Base-by-base conservation (phyloP, 225 moss, liverwort and hornwort species). In the Takakia lepidozioides region DNA sequence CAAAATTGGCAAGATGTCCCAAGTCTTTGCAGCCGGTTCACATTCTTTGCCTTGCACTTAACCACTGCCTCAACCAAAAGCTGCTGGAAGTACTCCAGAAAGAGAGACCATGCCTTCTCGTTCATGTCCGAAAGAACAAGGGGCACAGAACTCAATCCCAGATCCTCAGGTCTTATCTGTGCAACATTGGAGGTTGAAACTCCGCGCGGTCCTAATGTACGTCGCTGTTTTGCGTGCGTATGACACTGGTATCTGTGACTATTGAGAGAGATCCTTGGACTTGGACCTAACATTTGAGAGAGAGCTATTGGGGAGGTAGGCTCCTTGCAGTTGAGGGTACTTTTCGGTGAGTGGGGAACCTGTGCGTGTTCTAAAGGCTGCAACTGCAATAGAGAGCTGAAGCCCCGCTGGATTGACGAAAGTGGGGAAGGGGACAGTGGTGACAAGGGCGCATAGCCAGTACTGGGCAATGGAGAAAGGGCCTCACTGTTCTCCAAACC, bases 11-110 rank as follows among this genome's bases (percentile, higher is more conserved):
- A 93, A 40, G 93, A 93, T 13, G 85, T 81, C 36, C 93, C 93
- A 2, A 93, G 88, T 58, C 88, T 69, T 56, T 71, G 85, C 1
- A 78, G 57, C 59, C 75, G 80, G 62, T 66, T 85, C 56, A 74
- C 81, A 67, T 74, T 86, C 70, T 80, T 83, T 49, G 60, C 59
- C 73, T 78, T 81, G 67, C 73, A 76, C 46, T 52, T 74, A 40
- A 54, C 68, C 20, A 86, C 85, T 3, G 69, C 75, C 14, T 68
- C 70, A 0, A 71, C 74, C 25, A 93, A 61, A 15, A 86, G 67
- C 29, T 55, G 71, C 59, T 74, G 38, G 51, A 88, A 78, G 41
- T 55, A 75, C 35, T 71, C 75, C 56, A 88, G 38, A 48, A 86
- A 93, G 39, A 72, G 62, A 18, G 68, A 34, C 93, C 93, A 93